Evolutionary conservation across 495 filamentous ascomycete species (phyloP), one percentile per base, ranked within the genome.

Genomic region (Tetracladium setigerum): DNA sequence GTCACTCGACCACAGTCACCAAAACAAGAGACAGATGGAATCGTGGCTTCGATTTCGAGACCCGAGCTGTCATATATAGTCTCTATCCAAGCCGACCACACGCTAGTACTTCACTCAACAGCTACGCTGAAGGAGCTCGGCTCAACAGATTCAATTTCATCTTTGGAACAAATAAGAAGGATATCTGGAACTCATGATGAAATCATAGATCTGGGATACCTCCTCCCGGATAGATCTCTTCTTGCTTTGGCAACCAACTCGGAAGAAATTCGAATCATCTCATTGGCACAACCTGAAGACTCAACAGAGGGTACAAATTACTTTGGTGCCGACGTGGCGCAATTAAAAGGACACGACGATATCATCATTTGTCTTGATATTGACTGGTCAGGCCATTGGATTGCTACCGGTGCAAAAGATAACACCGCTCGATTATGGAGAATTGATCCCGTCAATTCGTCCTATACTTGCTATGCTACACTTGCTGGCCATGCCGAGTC

Each of bases 151-250:
- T 33, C 68, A 17, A 46, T 54, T 46, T 30, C 60, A 27, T 56
- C 56, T 44, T 55, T 72, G 16, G 54, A 60, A 14, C 43, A 63
- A 55, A 47, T 84, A 43, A 79, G 85, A 47, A 78, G 86, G 14
- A 91, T 97, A 53, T 95, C 91, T 15, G 94, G 94, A 17, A 95
- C 92, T 30, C 89, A 97, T 62, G 92, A 97, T 59, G 92, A 97
- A 60, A 89, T 97, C 46, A 94, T 97, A 54, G 94, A 97, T 55
- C 66, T 96, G 17, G 84, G 81, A 18, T 95, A 89, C 58, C 74
- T 95, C 46, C 81, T 89, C 1, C 78, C 79, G 10, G 81, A 90
- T 46, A 78, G 78, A 38, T 89, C 85, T 16, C 71, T 89, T 44
- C 74, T 99, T 55, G 92, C 92, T 19, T 69, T 99, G 14, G 89